phyloP scores from a whole-genome alignment of 2,329 filamentous ascomycete species.

The Pseudogymnoascus sp. region DNA sequence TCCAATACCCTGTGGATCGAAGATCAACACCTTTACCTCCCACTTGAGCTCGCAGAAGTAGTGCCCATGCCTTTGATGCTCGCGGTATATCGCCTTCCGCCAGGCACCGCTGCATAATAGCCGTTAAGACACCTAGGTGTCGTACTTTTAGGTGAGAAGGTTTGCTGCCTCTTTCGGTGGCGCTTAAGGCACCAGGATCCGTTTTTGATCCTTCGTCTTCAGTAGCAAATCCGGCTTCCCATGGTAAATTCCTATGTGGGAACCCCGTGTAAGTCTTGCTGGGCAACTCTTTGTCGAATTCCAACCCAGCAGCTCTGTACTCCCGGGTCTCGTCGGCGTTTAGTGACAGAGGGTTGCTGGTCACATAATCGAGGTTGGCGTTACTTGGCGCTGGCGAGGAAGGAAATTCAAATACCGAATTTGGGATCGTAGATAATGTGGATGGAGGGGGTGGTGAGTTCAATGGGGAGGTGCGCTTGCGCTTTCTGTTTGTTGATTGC shows the following conservation, averaged over 20 bases:
- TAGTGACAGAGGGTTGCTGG: slow-evolving; percentile 46
- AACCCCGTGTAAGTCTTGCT: slow-evolving; percentile 35
- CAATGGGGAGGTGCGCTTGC: slow-evolving; percentile 15
- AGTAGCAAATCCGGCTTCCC: neutral
- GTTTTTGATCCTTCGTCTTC: slow-evolving; percentile 13
- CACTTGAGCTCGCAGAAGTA: slow-evolving; percentile 59
- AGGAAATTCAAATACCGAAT: neutral
- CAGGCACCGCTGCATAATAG: slow-evolving; percentile 65
- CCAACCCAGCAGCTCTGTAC: slow-evolving; percentile 45
- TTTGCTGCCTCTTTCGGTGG: slow-evolving; percentile 8
- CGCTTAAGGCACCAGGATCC: slow-evolving; percentile 10
- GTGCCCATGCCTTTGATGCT: slow-evolving; percentile 65
- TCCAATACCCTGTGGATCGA: slow-evolving; percentile 65
- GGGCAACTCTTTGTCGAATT: slow-evolving; percentile 38
- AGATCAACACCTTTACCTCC: slow-evolving; percentile 55
- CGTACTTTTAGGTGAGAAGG: slow-evolving; percentile 33
- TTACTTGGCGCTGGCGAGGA: neutral
- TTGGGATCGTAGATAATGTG: slow-evolving; percentile 8
- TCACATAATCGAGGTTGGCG: slow-evolving; percentile 4
- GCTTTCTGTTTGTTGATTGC: slow-evolving; percentile 16
- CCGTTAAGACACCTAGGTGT: slow-evolving; percentile 59
- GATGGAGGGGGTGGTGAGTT: slow-evolving; percentile 9
- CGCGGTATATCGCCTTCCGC: slow-evolving; percentile 61
- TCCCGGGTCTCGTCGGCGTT: slow-evolving; percentile 44
- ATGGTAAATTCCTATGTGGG: slow-evolving; percentile 40